Percentiles rank a stretch among this genome's conserved stretches.
Evolutionary conservation across 352 stramenopile genomes (phyloP).

Genomic region (Achlya hypogyna): DNA sequence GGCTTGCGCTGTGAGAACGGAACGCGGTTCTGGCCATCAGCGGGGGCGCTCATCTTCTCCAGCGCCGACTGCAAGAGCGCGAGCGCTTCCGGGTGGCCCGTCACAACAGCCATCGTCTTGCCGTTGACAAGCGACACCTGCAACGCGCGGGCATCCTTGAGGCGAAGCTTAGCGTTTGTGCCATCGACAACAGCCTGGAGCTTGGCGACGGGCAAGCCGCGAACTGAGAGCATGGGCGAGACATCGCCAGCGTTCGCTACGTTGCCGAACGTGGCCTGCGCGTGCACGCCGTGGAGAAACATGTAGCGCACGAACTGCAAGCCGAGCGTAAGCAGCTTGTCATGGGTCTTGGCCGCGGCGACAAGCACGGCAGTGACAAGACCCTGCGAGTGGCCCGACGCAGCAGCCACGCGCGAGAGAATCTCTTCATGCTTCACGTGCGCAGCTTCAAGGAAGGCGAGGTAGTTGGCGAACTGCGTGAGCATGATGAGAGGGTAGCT

Average conservation of each 20-base stretch:
- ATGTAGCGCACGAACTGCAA: constrained; percentile 58
- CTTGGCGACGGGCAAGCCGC: constrained; percentile 41
- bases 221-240: constrained; percentile 65
- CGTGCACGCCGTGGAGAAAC: constrained; percentile 73
- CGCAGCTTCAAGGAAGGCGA: constrained; percentile 47
- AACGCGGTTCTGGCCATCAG: constrained; percentile 60
- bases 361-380: constrained; percentile 64
- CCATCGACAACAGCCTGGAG: constrained; percentile 48
- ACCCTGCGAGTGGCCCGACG: constrained; percentile 72
- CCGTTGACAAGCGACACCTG: constrained; percentile 72
- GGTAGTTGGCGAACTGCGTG: constrained; percentile 69
- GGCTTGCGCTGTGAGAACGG: constrained; percentile 78
- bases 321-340: constrained; percentile 40
- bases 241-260: constrained; percentile 26
- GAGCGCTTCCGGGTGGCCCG: constrained; percentile 49
- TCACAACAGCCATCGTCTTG: constrained; percentile 49
- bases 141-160: constrained; percentile 29
- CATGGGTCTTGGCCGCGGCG: constrained; percentile 36
- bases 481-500: constrained; percentile 75
- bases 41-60: constrained; percentile 34
- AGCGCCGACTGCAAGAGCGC: constrained; percentile 43
- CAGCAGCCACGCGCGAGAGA: constrained; percentile 31
- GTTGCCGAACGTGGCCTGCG: constrained; percentile 45
- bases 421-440: constrained; percentile 49
- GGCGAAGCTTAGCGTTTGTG: constrained; percentile 33